Evolutionary conservation across 2,329 filamentous ascomycete genomes (phyloP).

Genomic region (Coleophoma crateriformis): DNA sequence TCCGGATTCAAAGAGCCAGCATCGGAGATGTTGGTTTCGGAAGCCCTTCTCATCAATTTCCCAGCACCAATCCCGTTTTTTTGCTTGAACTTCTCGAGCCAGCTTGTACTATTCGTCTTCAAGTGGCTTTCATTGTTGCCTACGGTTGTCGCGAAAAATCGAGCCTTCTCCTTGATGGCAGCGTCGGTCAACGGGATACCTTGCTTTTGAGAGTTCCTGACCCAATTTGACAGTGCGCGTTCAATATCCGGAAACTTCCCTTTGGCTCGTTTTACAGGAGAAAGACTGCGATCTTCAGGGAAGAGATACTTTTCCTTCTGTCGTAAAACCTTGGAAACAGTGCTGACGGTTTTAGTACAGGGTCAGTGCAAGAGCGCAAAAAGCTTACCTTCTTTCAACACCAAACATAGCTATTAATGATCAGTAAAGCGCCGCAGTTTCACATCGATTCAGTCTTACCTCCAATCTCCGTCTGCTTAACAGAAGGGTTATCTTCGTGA

Average conservation of each 20-base stretch:
- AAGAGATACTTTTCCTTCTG: conserved; percentile 93
- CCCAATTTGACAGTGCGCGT: conserved; percentile 82
- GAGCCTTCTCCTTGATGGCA: conserved; percentile 80
- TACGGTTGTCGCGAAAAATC: conserved; percentile 71
- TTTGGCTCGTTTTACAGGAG: conserved; percentile 77
- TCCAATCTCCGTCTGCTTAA: conserved; percentile 96
- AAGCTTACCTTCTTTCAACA: conserved; percentile 84
- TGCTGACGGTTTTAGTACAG: conserved; percentile 49
- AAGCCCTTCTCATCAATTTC: conserved; percentile 49
- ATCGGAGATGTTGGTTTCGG: conserved; percentile 67
- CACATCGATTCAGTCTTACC: conserved; percentile 40
- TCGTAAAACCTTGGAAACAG: conserved; percentile 94
- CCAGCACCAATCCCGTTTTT: conserved; percentile 44
- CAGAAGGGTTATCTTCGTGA: conserved; percentile 80
- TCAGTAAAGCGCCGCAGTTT: conserved; percentile 24
- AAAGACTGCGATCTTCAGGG: conserved; percentile 71
- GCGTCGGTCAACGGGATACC: conserved; percentile 70
- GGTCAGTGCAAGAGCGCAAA: too few relatives aligned
- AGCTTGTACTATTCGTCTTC: conserved; percentile 66
- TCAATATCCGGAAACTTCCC: conserved; percentile 89
- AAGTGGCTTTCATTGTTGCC: conserved; percentile 66
- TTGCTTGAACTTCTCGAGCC: conserved; percentile 94
- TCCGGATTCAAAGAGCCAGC: conserved; percentile 50
- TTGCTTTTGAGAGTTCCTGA: conserved; percentile 72
- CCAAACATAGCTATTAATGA: conserved; percentile 69